Evolutionary conservation across 306 rosid species (phyloP).

Genomic region (Delonix regia): DNA sequence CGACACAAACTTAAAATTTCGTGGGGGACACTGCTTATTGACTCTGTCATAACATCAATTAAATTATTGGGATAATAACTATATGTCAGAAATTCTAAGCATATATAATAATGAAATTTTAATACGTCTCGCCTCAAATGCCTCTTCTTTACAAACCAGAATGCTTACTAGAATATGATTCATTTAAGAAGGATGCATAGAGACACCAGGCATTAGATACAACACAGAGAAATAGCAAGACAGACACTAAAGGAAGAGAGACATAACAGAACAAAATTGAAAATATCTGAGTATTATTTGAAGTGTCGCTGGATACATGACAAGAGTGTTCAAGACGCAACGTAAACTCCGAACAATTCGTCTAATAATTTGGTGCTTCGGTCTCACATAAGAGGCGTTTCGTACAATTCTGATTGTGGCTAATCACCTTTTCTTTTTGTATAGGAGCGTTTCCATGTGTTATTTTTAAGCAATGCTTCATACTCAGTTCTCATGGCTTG

Average conservation of each 20-base stretch:
- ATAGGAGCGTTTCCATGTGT: not conserved
- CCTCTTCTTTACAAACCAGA: conserved; percentile 26
- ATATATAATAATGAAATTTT: conserved; percentile 12
- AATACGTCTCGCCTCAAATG: conserved; percentile 37
- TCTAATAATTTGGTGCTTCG: not conserved
- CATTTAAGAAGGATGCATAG: no score
- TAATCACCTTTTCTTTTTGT: not conserved
- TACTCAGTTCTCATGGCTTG: no score
- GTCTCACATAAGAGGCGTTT: not conserved
- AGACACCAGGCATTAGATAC: no score
- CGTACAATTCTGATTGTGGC: not conserved
- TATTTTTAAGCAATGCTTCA: no score
- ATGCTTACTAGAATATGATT: no score
- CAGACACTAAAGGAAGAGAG: no score
- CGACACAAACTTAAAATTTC: conserved; percentile 39
- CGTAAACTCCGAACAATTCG: no score
- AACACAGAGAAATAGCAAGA: no score
- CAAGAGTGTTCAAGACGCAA: no score
- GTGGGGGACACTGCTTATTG: not conserved
- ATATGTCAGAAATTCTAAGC: not conserved
- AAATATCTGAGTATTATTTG: no score
- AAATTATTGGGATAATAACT: not conserved
- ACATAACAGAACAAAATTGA: no score
- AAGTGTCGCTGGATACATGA: no score
- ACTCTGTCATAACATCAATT: conserved; percentile 3